phyloP scores from a whole-genome alignment of 805 yeast species.

The Yarrowia sp. region DNA sequence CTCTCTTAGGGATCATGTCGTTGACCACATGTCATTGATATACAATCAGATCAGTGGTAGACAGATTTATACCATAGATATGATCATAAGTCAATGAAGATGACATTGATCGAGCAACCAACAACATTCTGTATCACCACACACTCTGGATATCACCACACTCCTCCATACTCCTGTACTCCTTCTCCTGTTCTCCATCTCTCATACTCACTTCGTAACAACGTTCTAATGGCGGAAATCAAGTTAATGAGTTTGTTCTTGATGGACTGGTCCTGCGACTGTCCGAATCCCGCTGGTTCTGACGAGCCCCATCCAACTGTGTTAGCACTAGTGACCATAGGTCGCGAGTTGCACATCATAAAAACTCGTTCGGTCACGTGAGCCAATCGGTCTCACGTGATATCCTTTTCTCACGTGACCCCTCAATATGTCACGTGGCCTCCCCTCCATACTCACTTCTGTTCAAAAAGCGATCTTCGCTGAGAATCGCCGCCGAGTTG shows the following conservation, averaged over 20 bases:
- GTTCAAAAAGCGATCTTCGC: constrained; percentile 75
- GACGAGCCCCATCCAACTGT: constrained; percentile 48
- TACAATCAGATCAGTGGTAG: too few relatives aligned
- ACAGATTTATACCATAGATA: too few relatives aligned
- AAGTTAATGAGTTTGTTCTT: constrained; percentile 61
- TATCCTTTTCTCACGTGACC: neutral
- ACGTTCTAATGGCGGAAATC: constrained; percentile 71
- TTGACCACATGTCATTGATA: too few relatives aligned
- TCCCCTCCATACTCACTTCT: constrained; percentile 46
- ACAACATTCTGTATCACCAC: too few relatives aligned
- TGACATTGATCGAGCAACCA: too few relatives aligned
- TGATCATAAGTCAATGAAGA: too few relatives aligned
- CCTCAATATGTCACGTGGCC: neutral
- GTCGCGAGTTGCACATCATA: neutral
- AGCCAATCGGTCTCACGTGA: neutral
- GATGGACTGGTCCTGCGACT: constrained; percentile 46
- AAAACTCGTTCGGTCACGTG: neutral
- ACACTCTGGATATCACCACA: too few relatives aligned
- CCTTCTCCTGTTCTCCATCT: neutral
- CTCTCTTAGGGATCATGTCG: too few relatives aligned
- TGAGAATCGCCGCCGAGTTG: constrained; percentile 73
- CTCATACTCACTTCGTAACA: constrained; percentile 57
- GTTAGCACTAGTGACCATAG: constrained; percentile 20
- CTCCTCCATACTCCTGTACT: neutral
- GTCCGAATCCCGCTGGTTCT: constrained; percentile 47